Base-by-base conservation (phyloP, 139 green algal genomes). In the Coelastrella sp. region DNA sequence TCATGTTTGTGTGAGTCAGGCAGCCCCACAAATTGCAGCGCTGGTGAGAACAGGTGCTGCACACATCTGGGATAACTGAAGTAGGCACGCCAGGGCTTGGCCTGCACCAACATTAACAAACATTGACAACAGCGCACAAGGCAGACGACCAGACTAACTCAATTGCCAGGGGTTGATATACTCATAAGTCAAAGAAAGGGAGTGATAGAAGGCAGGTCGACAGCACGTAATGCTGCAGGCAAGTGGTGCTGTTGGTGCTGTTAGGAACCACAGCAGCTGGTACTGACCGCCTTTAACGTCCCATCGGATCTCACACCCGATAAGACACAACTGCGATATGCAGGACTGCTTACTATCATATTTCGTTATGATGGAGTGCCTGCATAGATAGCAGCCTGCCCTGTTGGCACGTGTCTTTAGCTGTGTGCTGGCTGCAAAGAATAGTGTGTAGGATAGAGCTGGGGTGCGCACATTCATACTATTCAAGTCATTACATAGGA, bases 21-120 rank as follows among this genome's bases (percentile, higher is more conserved):
- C 83, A 88, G 54, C 3, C 83, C 83, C 47, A 88, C 83, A 57
- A 88, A 73, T 66, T 80, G 83, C 83, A 88, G 83, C 23, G 65
- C 47, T 66, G 83, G 65, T 4, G 83, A 17, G 57, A 88, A 88
- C 6, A 80, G 83, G 19, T 88, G 65, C 6, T 20, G 54, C 19
- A 75, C 54, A 57, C 68, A 59, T 32, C 83, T 66, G 11, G 83
- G 83, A 68, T 57, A 88, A 54, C 65, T 80, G 83, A 66, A 80
- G 56, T n/a, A 77, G 17, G 68, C 66, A 16, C 64, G 61, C 83
- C 83, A 88, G 16, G 17, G 54, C 19, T 59, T 64, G n/a, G 66
- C 47, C 83, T 81, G 68, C 17, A 68, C 11, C 56, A 66, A 13
- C 56, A 84, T 14, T 13, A 3, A n/a, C 74, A 22, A 80, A 13